A percentile compares a stretch with the other conserved stretches of the same genome.
Conservation (phyloP, 108 stramenopile species). For the Epithemia pelagica region DNA sequence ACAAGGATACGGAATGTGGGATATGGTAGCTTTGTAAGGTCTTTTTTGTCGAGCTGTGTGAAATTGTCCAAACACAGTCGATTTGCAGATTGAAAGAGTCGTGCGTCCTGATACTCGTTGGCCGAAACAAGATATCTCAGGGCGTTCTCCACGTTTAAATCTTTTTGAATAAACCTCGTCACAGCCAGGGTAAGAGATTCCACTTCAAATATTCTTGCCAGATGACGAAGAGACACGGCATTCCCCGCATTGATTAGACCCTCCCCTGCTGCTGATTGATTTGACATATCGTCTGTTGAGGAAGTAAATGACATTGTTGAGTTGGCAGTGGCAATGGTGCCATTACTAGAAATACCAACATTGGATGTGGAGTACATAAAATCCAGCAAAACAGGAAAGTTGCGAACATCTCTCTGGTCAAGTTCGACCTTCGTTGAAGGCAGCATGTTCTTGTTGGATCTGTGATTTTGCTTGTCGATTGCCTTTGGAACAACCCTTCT, state of each 20-base stretch:
- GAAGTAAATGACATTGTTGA: slow-evolving; percentile 17
- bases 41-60: slow-evolving; percentile 15
- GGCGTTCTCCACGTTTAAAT: slow-evolving; percentile 31
- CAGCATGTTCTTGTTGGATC: slow-evolving; percentile 9
- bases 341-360: neutral
- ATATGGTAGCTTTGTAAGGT: slow-evolving; percentile 23
- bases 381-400: slow-evolving; percentile 39
- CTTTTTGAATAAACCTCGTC: slow-evolving; percentile 39
- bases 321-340: slow-evolving; percentile 6
- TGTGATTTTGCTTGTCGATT: neutral
- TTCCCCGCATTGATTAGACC: slow-evolving; percentile 22
- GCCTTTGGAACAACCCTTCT: slow-evolving; percentile 18
- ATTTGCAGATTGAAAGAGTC: slow-evolving; percentile 30
- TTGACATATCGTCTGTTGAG: slow-evolving; percentile 9
- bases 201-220: slow-evolving; percentile 35
- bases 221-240: slow-evolving; percentile 31
- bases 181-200: slow-evolving; percentile 29
- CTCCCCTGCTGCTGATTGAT: slow-evolving; percentile 6
- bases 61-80: slow-evolving; percentile 36
- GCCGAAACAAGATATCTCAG: slow-evolving; percentile 26
- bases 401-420: slow-evolving; percentile 33
- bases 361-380: slow-evolving; percentile 25
- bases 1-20: slow-evolving; percentile 27
- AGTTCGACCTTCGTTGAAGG: slow-evolving; percentile 35
- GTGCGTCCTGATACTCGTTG: slow-evolving; percentile 23